phyloP scores from a whole-genome alignment of 78 protist species.

The Dictyostelium capitatum region DNA sequence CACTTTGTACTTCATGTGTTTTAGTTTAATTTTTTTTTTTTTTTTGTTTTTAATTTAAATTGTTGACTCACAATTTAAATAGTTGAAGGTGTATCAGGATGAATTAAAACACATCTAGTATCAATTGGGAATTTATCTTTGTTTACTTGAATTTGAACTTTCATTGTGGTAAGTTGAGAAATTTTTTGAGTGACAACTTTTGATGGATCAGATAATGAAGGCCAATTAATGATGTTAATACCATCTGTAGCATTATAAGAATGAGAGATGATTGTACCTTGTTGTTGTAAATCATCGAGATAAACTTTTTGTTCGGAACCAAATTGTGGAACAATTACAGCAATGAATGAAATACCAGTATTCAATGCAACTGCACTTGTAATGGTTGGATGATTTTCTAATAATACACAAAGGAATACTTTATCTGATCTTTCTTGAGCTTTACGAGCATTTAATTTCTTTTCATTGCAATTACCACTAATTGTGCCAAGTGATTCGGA shows the following conservation, averaged over 20 bases:
- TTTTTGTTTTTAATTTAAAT: no score
- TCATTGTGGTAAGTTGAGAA: slow-evolving; percentile 20
- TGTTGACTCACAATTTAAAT: no score
- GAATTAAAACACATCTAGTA: slow-evolving; percentile 43
- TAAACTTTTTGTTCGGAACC: slow-evolving; percentile 61
- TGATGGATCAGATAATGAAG: not conserved
- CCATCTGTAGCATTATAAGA: not conserved
- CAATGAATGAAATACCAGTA: slow-evolving; percentile 11
- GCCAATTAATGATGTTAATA: slow-evolving; percentile 42
- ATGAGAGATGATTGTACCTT: not conserved
- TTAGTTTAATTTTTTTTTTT: no score
- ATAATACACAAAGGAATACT: slow-evolving; percentile 72
- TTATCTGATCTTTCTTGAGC: slow-evolving; percentile 86
- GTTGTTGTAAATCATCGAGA: slow-evolving; percentile 45
- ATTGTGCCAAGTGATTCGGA: slow-evolving; percentile 14
- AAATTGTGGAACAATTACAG: slow-evolving; percentile 53
- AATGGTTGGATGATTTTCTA: slow-evolving; percentile 23
- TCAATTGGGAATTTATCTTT: slow-evolving; percentile 78
- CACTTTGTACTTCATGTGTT: no score
- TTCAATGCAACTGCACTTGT: slow-evolving; percentile 37
- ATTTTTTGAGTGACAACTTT: not conserved
- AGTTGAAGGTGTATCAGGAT: slow-evolving; percentile 16
- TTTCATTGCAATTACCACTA: slow-evolving; percentile 84
- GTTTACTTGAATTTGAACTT: slow-evolving; percentile 41
- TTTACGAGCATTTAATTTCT: slow-evolving; percentile 74